Evolutionary conservation across 2,329 filamentous ascomycete genomes (phyloP).

Genomic region (Raffaelea albimanens): DNA sequence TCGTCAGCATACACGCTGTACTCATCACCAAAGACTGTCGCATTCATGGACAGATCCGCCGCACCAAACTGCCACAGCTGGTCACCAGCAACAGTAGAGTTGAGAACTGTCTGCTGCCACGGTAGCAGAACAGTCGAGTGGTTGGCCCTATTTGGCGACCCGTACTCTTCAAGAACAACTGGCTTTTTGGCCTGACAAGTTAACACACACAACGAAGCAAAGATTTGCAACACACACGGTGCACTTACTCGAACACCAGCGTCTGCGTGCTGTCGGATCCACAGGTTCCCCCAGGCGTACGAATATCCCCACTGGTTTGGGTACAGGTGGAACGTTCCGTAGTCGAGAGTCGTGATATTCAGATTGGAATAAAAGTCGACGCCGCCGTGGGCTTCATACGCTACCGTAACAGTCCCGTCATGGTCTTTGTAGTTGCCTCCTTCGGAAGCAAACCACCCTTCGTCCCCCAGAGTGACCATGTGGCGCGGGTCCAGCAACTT

Average conservation of each 20-base stretch:
- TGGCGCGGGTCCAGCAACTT: conserved; percentile 24
- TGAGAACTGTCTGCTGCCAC: conserved; percentile 6
- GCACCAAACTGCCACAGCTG: conserved; percentile 10
- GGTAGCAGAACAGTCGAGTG: conserved; percentile 2
- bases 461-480: conserved; percentile 55
- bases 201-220: not conserved
- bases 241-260: not conserved
- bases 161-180: conserved; percentile 8
- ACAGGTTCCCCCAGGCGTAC: not conserved
- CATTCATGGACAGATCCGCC: conserved; percentile 2
- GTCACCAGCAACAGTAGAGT: conserved; percentile 6
- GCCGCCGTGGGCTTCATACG: conserved; percentile 38
- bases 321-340: conserved; percentile 41
- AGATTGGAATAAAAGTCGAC: conserved; percentile 44
- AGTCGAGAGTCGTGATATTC: conserved; percentile 43
- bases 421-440: conserved; percentile 35
- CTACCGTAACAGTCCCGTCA: conserved; percentile 27
- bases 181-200: conserved; percentile 2
- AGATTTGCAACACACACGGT: not conserved
- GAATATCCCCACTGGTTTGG: conserved; percentile 17
- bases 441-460: conserved; percentile 53
- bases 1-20: conserved; percentile 5
- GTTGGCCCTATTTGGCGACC: conserved; percentile 4
- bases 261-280: conserved; percentile 9
- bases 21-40: conserved; percentile 4